Conservation (phyloP, 192 early-diverging fungal genomes). For the Entrophospora sp. region DNA sequence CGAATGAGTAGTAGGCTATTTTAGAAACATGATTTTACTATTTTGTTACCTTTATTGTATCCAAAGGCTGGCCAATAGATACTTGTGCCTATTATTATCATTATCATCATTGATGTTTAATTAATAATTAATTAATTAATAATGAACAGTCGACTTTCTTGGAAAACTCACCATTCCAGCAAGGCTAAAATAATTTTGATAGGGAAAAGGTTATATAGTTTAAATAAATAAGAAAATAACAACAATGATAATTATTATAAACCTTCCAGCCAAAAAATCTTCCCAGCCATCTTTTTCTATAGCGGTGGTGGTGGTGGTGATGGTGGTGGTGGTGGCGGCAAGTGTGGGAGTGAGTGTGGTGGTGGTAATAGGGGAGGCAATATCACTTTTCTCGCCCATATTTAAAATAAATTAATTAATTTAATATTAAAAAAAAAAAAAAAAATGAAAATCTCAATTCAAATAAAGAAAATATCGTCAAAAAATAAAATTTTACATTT, state of each 20-base stretch:
- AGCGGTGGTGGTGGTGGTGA: neutral
- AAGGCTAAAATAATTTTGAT: neutral
- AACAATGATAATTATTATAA: neutral
- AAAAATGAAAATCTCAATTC: too few species aligned
- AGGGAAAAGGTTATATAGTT: neutral
- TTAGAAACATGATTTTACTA: neutral
- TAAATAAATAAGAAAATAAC: neutral
- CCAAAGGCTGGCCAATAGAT: slow-evolving; percentile 69
- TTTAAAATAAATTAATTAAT: too few species aligned
- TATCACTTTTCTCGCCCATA: too few species aligned
- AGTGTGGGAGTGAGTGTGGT: too few species aligned
- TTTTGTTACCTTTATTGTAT: slow-evolving; percentile 66
- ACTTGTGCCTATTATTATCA: slow-evolving; percentile 30
- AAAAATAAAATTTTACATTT: too few species aligned
- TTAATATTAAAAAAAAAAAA: too few species aligned
- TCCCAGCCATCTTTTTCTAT: slow-evolving; percentile 5
- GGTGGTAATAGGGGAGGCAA: too few species aligned
- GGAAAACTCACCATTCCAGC: slow-evolving; percentile 8
- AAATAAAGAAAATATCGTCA: too few species aligned
- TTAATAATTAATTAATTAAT: too few species aligned
- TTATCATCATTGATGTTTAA: too few species aligned
- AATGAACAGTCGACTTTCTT: neutral
- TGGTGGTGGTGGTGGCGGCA: too few species aligned
- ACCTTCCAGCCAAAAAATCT: slow-evolving; percentile 21
- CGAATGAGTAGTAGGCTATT: neutral